Base-by-base conservation (phyloP, 2,329 filamentous ascomycete species). In the Fusarium multiceps region DNA sequence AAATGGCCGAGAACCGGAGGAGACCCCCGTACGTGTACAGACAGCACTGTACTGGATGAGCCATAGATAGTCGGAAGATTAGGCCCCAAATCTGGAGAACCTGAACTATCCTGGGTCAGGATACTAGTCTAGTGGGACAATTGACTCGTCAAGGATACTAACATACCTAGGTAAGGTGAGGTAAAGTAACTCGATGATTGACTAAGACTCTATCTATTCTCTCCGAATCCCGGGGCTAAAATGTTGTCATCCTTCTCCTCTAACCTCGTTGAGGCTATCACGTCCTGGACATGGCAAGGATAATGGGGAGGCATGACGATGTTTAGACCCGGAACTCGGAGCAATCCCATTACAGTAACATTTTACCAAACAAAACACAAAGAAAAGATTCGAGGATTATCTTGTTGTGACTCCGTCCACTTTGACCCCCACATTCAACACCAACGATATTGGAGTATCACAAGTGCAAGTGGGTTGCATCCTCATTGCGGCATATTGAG, bases 1-100 rank as follows among this genome's bases (percentile, higher is more conserved):
- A 66, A 59, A 53, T 63, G 69, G 66, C 69, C 69, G 69, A 71
- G 50, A 63, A 71, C 63, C 69, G 69, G 69, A 71, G 68, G 43
- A 41, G 30, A 45, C 28, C 32, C 48, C 49, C n/a, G 49, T 51
- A 27, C 23, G 10, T 42, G 49, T 53, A 20, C 49, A 45, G 32
- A 20, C 49, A 45, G 32, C 40, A 41, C 23, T 48, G 23, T 32
- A 41, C 23, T 43, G 27, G 21, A 46, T 56, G 51, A 71, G 63
- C 54, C 63, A 61, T 61, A 37, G 34, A 37, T 48, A 23, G 25
- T 14, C 34, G 18, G 18, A 51, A 20, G 12, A 51, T 25, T 45
- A 30, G 34, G 47, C 27, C 32, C 58, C 34, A 46, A 45, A 45
- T 32, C 49, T 56, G 66, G 55, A 59, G 55, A 60, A 30, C 28